phyloP scores from a whole-genome alignment of 495 filamentous ascomycete species.

The Hypoxylon intermedium region DNA sequence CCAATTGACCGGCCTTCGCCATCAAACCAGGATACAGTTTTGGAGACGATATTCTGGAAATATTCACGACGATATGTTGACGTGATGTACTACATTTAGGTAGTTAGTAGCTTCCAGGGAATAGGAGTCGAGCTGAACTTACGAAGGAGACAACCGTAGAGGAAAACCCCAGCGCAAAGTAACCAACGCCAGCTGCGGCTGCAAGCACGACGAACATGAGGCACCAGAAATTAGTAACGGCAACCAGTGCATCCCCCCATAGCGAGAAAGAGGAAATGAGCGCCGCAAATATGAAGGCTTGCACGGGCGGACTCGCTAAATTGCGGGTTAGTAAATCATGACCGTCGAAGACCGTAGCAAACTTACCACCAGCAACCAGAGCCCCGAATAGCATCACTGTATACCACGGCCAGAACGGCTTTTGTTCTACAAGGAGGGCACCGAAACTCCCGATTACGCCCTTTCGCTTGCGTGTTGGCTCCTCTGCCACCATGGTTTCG shows the following conservation, averaged over 20 bases:
- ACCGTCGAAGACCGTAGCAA: neutral
- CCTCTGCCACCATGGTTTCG: constrained; percentile 31
- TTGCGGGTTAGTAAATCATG: constrained; percentile 17
- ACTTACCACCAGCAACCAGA: constrained; percentile 60
- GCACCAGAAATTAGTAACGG: constrained; percentile 64
- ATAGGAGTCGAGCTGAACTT: constrained; percentile 16
- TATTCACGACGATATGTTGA: constrained; percentile 65
- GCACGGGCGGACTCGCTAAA: constrained; percentile 53
- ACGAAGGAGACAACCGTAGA: constrained; percentile 60
- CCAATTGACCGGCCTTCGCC: constrained; percentile 56
- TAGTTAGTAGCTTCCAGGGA: neutral
- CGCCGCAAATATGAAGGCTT: constrained; percentile 59
- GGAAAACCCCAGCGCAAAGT: constrained; percentile 60
- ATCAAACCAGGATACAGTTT: constrained; percentile 66
- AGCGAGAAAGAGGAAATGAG: constrained; percentile 58
- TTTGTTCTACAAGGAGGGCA: constrained; percentile 57
- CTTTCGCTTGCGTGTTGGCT: constrained; percentile 32
- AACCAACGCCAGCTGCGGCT: constrained; percentile 57
- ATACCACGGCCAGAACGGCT: constrained; percentile 56
- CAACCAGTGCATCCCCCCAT: constrained; percentile 47
- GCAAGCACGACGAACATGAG: constrained; percentile 70
- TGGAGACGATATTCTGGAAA: constrained; percentile 63
- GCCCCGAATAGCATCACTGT: constrained; percentile 53
- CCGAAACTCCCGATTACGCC: constrained; percentile 56
- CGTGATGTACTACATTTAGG: constrained; percentile 52